Conservation (phyloP, 1,284 basidiomycete species). For the Fomitiporia mediterranea region DNA sequence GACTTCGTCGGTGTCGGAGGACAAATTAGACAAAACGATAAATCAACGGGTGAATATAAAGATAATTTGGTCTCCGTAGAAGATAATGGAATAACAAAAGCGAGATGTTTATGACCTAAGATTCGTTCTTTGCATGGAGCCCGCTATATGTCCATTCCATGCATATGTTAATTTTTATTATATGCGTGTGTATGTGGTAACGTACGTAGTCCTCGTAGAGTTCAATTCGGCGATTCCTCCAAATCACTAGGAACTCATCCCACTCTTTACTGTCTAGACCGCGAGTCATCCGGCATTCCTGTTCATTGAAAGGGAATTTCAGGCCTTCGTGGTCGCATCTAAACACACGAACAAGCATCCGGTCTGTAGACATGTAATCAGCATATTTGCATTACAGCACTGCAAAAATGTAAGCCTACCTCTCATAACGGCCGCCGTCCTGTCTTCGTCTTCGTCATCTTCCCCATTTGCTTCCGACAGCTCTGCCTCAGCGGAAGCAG, state of each 20-base stretch:
- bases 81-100: constrained; percentile 65
- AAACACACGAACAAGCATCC: constrained; percentile 77
- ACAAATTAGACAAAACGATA: constrained; percentile 74
- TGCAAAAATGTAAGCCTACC: constrained; percentile 37
- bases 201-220: constrained; percentile 69
- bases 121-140: constrained; percentile 59
- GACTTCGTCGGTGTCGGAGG: constrained; percentile 46
- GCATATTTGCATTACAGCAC: not conserved
- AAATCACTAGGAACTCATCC: constrained; percentile 76
- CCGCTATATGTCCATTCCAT: too few species aligned
- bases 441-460: constrained; percentile 31
- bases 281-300: constrained; percentile 54
- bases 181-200: constrained; percentile 16
- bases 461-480: constrained; percentile 21
- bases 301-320: constrained; percentile 60
- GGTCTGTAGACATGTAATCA: constrained; percentile 43
- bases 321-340: constrained; percentile 54
- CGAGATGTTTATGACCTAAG: constrained; percentile 60
- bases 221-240: constrained; percentile 70
- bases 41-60: constrained; percentile 76
- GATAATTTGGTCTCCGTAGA: constrained; percentile 58
- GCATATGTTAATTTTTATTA: constrained; percentile 22
- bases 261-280: constrained; percentile 65
- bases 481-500: constrained; percentile 38
- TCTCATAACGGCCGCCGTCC: constrained; percentile 44